Base-by-base conservation (phyloP, 495 filamentous ascomycete genomes). In the Talaromyces wortmannii region DNA sequence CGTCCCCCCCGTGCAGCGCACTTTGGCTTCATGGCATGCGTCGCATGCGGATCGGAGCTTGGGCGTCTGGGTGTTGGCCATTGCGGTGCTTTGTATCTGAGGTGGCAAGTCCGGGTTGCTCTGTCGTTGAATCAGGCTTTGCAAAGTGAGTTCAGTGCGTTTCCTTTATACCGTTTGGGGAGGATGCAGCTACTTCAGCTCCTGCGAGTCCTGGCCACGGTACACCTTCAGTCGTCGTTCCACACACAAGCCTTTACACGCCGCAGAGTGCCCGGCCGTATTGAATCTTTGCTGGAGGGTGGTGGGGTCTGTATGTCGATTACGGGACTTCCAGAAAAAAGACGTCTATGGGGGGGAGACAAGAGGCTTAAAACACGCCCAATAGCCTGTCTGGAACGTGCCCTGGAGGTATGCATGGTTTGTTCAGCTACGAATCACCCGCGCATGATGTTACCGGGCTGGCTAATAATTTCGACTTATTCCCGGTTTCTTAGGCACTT, bases 31-130 rank as follows among this genome's bases (percentile, higher is more conserved):
- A 30, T 59, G 57, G 42, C 57, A 59, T 43, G 51, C 52, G 18
- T 59, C 53, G 33, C 58, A 60, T 17, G 53, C 55, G 36, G 45
- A 57, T 30, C 56, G 56, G 48, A 58, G 56, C 36, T 47, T 57
- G 17, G 50, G 50, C 30, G 50, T 52, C 17, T 52, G 50, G 8
- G 50, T 52, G 11, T 52, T 32, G 50, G 50, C 36, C 50, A 52
- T 52, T 18, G 50, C 33, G 15, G n/a, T 36, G 23, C 5, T 11
- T 29, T 17, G 40, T 16, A 18, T 29, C 11, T 40, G 7, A n/a
- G 40, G 29, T 7, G 23, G 36, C 30, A 31, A 40, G 36, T 40
- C 5, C 36, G 2, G 36, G 36, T 40, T 2, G 2, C 8, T 40
- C 36, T 2, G 36, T 23, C 23, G 23, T 23, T 23, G 23, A 23